These are phyloP conservation scores for Dissophora globulifera DNA, from an alignment of 192 early-diverging fungal genomes.

Conservation along the genomic window DNA sequence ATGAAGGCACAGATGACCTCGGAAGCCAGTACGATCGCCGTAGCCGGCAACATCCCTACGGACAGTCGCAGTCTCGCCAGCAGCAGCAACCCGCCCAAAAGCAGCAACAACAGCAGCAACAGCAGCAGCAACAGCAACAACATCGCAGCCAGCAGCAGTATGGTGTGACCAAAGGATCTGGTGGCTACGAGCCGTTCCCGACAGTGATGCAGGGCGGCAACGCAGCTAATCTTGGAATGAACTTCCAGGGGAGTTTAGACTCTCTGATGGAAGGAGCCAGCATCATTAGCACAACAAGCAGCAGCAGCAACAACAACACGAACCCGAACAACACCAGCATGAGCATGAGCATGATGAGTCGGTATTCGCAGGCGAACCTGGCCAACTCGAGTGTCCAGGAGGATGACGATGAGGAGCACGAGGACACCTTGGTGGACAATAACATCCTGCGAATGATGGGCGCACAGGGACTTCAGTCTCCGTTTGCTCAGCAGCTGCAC, in stretches of 20 bases:
- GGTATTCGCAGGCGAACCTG: conserved; percentile 23
- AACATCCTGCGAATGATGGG: conserved; percentile 36
- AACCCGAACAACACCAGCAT: not conserved
- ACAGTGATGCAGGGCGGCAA: conserved; percentile 2
- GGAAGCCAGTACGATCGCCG: conserved; percentile 29
- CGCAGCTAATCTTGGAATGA: not conserved
- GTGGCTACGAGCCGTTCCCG: conserved; percentile 40
- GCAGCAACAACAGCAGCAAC: conserved; percentile 22
- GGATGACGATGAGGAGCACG: conserved; percentile 34
- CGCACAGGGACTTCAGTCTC: conserved; percentile 1
- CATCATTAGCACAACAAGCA: conserved; percentile 6
- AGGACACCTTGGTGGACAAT: conserved; percentile 37
- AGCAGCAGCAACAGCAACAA: conserved; percentile 20
- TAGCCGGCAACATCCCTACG: conserved; percentile 5
- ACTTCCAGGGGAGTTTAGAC: conserved; percentile 19
- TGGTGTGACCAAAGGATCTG: not conserved
- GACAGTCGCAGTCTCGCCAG: conserved; percentile 12
- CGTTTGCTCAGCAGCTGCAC: not conserved
- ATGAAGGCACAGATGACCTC: conserved; percentile 20
- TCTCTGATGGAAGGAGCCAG: not conserved
- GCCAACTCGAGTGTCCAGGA: conserved; percentile 6
- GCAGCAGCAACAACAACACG: conserved; percentile 14
- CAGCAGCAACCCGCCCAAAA: conserved; percentile 14
- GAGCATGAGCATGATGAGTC: not conserved
- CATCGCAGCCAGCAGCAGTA: conserved; percentile 8